Conservation (phyloP, 108 stramenopile species). For the Aureococcus anophagefferens region DNA sequence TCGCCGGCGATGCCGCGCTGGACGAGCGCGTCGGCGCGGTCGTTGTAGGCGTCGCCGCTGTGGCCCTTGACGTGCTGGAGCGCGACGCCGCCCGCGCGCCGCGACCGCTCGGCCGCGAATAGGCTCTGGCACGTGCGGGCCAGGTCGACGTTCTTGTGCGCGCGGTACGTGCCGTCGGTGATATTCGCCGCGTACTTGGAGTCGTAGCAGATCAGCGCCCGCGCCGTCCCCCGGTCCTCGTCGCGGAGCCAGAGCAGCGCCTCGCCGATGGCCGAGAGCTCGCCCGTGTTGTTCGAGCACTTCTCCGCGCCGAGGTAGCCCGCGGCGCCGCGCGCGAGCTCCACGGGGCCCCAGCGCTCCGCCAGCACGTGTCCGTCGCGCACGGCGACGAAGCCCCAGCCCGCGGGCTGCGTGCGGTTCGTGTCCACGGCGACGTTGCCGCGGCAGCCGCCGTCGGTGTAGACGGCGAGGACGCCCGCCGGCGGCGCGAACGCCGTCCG, state of each 20-base stretch:
- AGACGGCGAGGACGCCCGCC: not conserved
- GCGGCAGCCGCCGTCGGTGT: slow-evolving; percentile 17
- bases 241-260: not conserved
- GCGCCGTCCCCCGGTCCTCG: not conserved
- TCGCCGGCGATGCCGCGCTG: not conserved
- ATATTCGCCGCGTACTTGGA: slow-evolving; percentile 17
- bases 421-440: slow-evolving; percentile 8
- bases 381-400: slow-evolving; percentile 8
- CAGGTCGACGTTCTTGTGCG: slow-evolving; percentile 14
- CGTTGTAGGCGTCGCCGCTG: slow-evolving; percentile 8
- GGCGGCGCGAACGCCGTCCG: not conserved
- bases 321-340: not conserved
- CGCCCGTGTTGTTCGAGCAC: slow-evolving; percentile 16
- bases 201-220: slow-evolving; percentile 7
- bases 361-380: not conserved
- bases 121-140: not conserved
- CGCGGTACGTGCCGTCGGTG: slow-evolving; percentile 1
- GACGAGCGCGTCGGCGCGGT: slow-evolving; percentile 13
- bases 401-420: not conserved
- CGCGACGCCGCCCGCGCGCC: not conserved
- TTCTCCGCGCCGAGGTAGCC: slow-evolving; percentile 10
- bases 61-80: slow-evolving; percentile 16
- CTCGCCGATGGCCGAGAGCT: slow-evolving; percentile 13
- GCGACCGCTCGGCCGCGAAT: not conserved
- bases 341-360: slow-evolving; percentile 13